phyloP scores from a whole-genome alignment of 1,284 basidiomycete genomes.

The Sporisorium iseilematis-ciliati region DNA sequence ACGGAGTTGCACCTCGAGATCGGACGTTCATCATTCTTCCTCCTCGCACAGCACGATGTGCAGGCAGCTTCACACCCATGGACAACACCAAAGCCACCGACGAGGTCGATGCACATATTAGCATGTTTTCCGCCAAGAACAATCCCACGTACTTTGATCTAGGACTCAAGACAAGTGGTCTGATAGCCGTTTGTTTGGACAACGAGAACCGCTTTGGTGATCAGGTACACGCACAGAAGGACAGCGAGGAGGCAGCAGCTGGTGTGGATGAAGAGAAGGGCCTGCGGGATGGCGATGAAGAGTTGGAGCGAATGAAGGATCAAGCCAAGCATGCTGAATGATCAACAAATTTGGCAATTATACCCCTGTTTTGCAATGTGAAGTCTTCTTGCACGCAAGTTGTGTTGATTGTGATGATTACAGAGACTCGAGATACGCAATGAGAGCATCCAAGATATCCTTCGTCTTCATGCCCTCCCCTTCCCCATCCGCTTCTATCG shows the following conservation, averaged over 20 bases:
- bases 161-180: constrained; percentile 71
- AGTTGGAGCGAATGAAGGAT: constrained; percentile 33
- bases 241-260: constrained; percentile 7
- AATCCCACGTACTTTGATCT: constrained; percentile 91
- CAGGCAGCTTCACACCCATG: constrained; percentile 49
- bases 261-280: constrained; percentile 37
- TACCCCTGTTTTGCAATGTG: neutral
- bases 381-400: neutral
- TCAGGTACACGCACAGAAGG: constrained; percentile 33
- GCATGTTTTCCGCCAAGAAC: constrained; percentile 85
- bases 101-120: constrained; percentile 87
- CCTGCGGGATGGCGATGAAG: constrained; percentile 38
- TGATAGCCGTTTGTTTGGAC: constrained; percentile 45
- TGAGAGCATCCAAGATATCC: constrained; percentile 59
- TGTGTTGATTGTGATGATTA: constrained; percentile 10
- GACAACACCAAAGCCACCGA: constrained; percentile 73
- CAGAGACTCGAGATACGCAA: constrained; percentile 49
- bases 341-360: constrained; percentile 4
- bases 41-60: constrained; percentile 23
- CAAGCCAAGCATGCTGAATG: constrained; percentile 13
- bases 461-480: constrained; percentile 20
- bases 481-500: neutral
- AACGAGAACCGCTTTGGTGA: constrained; percentile 49
- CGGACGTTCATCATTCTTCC: constrained; percentile 67
- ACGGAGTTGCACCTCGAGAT: constrained; percentile 23